A percentile compares a stretch with the other conserved stretches of the same genome.
Conservation (phyloP, 2,329 filamentous ascomycete genomes). For the Penicillium sp. region DNA sequence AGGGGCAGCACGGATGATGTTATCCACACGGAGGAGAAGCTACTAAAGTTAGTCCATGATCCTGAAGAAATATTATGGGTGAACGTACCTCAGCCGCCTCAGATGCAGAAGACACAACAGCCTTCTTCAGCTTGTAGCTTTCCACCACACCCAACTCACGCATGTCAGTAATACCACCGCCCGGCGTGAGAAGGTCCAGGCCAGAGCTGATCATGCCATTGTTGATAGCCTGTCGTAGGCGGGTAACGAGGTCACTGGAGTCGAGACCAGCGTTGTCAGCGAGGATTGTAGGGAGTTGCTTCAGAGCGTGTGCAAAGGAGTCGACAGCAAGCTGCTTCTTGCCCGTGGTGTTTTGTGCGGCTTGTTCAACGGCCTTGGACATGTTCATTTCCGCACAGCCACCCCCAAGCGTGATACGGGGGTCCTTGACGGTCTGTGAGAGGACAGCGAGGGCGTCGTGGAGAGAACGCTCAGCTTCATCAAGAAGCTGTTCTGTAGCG, state of each 20-base stretch:
- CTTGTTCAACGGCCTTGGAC: slow-evolving; percentile 95
- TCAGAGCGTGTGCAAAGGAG: slow-evolving; percentile 83
- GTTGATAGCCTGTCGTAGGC: slow-evolving; percentile 92
- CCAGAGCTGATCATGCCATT: slow-evolving; percentile 92
- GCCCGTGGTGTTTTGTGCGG: slow-evolving; percentile 90
- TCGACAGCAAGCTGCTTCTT: slow-evolving; percentile 96
- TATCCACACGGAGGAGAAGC: slow-evolving; percentile 91
- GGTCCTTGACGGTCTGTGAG: slow-evolving; percentile 94
- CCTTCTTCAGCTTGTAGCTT: slow-evolving; percentile 97
- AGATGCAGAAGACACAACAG: slow-evolving; percentile 94
- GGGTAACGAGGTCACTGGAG: slow-evolving; percentile 89
- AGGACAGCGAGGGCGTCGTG: slow-evolving; percentile 96
- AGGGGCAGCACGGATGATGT: slow-evolving; percentile 94
- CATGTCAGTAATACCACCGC: slow-evolving; percentile 95
- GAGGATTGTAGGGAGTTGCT: slow-evolving; percentile 93
- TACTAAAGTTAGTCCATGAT: slow-evolving; percentile 43
- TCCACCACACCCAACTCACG: slow-evolving; percentile 92
- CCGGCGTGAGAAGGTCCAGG: slow-evolving; percentile 84
- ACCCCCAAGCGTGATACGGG: slow-evolving; percentile 89
- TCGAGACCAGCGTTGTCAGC: slow-evolving; percentile 97
- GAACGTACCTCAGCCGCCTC: slow-evolving; percentile 88
- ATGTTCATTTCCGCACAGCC: slow-evolving; percentile 99
- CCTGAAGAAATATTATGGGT: slow-evolving; percentile 16
- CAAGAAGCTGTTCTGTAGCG: slow-evolving; percentile 93
- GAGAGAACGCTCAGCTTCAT: slow-evolving; percentile 93